Conservation (phyloP, 2,329 filamentous ascomycete genomes). For the Aspergillus costaricaensis region DNA sequence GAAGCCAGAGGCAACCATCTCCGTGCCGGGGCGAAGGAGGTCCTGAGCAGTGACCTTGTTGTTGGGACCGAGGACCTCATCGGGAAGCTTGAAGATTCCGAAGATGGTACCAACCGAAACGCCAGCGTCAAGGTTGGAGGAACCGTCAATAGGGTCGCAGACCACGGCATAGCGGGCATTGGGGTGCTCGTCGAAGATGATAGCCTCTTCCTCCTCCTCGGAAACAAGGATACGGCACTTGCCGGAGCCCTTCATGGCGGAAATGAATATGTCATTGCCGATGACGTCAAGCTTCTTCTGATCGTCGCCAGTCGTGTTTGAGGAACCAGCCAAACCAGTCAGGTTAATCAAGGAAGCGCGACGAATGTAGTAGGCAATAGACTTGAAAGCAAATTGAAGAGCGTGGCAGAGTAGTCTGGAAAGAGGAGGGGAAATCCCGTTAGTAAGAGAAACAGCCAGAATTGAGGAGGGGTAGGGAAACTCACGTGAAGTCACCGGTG, state of each 20-base stretch:
- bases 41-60: constrained; percentile 69
- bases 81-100: constrained; percentile 84
- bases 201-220: constrained; percentile 92
- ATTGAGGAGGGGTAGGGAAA: constrained; percentile 15
- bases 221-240: constrained; percentile 93
- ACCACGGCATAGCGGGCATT: constrained; percentile 86
- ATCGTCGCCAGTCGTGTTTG: constrained; percentile 94
- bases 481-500: constrained; percentile 97
- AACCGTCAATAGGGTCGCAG: constrained; percentile 97
- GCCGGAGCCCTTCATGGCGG: constrained; percentile 88
- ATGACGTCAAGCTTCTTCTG: constrained; percentile 99
- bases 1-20: constrained; percentile 93
- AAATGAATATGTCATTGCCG: constrained; percentile 96
- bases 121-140: constrained; percentile 94
- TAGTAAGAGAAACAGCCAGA: background rate
- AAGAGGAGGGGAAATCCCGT: background rate
- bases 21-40: constrained; percentile 83
- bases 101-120: constrained; percentile 99
- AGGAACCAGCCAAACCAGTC: constrained; percentile 88
- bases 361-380: constrained; percentile 98
- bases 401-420: constrained; percentile 89
- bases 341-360: constrained; percentile 93
- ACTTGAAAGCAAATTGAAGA: constrained; percentile 99
- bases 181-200: constrained; percentile 77
- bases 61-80: constrained; percentile 52